phyloP scores from a whole-genome alignment of 2,329 filamentous ascomycete genomes.

The Cladosporium velox region DNA sequence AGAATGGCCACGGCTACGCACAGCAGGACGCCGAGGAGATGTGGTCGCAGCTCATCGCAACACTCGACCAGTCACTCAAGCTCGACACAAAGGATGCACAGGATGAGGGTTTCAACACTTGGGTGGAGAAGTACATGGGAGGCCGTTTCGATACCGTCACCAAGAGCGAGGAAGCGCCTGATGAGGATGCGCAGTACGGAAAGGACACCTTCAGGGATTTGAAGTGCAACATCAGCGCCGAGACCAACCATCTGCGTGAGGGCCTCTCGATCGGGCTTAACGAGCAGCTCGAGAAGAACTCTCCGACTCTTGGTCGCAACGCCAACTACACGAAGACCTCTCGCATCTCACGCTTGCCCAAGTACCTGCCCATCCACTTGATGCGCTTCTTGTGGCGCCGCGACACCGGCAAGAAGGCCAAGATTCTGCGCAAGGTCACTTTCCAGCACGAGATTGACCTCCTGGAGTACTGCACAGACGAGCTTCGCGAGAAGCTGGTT shows the following conservation, averaged over 20 bases:
- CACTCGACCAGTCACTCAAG: constrained; percentile 76
- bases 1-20: constrained; percentile 81
- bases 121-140: constrained; percentile 83
- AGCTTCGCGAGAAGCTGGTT: constrained; percentile 76
- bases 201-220: constrained; percentile 85
- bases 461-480: constrained; percentile 92
- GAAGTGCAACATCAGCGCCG: constrained; percentile 88
- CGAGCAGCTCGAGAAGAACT: constrained; percentile 90
- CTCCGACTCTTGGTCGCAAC: constrained; percentile 73
- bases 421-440: constrained; percentile 98
- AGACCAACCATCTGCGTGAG: constrained; percentile 87
- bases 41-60: constrained; percentile 91
- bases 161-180: constrained; percentile 81
- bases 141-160: constrained; percentile 77
- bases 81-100: constrained; percentile 54
- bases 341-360: constrained; percentile 85
- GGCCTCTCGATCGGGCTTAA: constrained; percentile 79
- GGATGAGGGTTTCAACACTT: constrained; percentile 63
- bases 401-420: constrained; percentile 95
- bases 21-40: constrained; percentile 98
- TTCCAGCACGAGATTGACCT: constrained; percentile 92
- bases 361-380: constrained; percentile 95
- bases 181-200: constrained; percentile 67
- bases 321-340: constrained; percentile 87
- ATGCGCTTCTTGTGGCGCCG: constrained; percentile 98